Conservation (phyloP, 768 basidiomycete species). For the Auricularia sp. region DNA sequence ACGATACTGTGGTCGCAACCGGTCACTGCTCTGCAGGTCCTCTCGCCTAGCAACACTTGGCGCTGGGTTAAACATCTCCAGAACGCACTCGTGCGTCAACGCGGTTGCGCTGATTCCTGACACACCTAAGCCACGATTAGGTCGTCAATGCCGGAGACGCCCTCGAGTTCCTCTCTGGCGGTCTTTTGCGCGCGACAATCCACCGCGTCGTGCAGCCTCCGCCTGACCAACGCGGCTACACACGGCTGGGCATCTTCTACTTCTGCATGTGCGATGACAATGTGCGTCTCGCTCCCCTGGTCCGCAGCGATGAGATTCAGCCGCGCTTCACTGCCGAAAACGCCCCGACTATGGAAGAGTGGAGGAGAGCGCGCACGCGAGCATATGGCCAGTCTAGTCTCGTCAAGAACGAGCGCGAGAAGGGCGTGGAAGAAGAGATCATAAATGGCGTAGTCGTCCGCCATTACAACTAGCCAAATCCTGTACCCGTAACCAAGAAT, state of each 20-base stretch:
- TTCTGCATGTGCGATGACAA: slow-evolving; percentile 44
- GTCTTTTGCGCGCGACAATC: slow-evolving; percentile 48
- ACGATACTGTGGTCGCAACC: slow-evolving; percentile 55
- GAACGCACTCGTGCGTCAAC: slow-evolving; percentile 40
- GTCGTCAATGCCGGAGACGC: slow-evolving; percentile 52
- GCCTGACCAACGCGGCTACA: slow-evolving; percentile 35
- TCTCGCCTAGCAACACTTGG: slow-evolving; percentile 42
- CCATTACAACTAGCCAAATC: slow-evolving; percentile 36
- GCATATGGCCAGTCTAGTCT: slow-evolving; percentile 42
- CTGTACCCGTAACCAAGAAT: no score
- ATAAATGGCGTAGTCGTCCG: slow-evolving; percentile 45
- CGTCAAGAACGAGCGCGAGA: slow-evolving; percentile 23
- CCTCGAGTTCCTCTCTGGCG: slow-evolving; percentile 50
- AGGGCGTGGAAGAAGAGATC: slow-evolving; percentile 43
- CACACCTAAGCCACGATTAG: neutral
- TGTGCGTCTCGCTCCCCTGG: slow-evolving; percentile 34
- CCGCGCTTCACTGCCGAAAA: slow-evolving; percentile 27
- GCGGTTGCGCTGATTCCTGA: slow-evolving; percentile 11
- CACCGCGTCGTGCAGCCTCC: slow-evolving; percentile 55
- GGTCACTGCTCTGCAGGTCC: slow-evolving; percentile 46
- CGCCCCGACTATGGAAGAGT: slow-evolving; percentile 42
- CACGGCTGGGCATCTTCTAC: slow-evolving; percentile 50
- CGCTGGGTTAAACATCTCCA: slow-evolving; percentile 49
- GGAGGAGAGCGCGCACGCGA: slow-evolving; percentile 40
- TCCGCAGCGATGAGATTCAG: slow-evolving; percentile 31